phyloP scores from a whole-genome alignment of 768 basidiomycete genomes.

The Tulasnella sp. region DNA sequence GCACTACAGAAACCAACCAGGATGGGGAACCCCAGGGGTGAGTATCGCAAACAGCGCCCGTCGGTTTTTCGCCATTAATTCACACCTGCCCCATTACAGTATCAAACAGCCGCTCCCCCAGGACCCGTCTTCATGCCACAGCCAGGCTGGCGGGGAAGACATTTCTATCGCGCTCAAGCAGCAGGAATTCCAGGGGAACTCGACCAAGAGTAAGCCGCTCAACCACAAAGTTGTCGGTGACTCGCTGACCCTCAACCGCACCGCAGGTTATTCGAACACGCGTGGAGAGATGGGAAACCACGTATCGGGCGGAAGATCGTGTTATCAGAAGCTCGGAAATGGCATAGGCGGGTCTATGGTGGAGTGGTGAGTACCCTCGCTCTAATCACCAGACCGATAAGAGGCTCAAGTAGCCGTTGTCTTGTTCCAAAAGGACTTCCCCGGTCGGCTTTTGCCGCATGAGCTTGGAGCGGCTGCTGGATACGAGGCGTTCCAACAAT shows the following conservation, averaged over 20 bases:
- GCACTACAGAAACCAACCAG: neutral
- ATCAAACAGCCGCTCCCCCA: constrained; percentile 23
- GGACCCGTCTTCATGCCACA: constrained; percentile 24
- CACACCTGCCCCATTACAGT: neutral
- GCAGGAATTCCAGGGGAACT: constrained; percentile 20
- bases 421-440: constrained; percentile 39
- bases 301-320: constrained; percentile 34
- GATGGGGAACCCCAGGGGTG: constrained; percentile 22
- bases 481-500: constrained; percentile 67
- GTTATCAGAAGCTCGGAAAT: constrained; percentile 52
- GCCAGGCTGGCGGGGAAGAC: constrained; percentile 18
- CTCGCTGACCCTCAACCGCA: neutral
- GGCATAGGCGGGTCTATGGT: constrained; percentile 60
- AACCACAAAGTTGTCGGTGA: neutral
- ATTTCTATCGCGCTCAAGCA: constrained; percentile 13
- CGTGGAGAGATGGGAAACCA: constrained; percentile 36
- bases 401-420: neutral
- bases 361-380: constrained; percentile 30
- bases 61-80: neutral
- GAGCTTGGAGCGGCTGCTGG: constrained; percentile 74
- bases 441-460: constrained; percentile 43
- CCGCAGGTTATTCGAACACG: constrained; percentile 32
- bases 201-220: constrained; percentile 23
- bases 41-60: neutral
- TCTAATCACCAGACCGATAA: neutral